These are phyloP conservation scores for Passalora sequoiae DNA, from an alignment of 2,329 filamentous ascomycete genomes.

Conservation along the genomic window DNA sequence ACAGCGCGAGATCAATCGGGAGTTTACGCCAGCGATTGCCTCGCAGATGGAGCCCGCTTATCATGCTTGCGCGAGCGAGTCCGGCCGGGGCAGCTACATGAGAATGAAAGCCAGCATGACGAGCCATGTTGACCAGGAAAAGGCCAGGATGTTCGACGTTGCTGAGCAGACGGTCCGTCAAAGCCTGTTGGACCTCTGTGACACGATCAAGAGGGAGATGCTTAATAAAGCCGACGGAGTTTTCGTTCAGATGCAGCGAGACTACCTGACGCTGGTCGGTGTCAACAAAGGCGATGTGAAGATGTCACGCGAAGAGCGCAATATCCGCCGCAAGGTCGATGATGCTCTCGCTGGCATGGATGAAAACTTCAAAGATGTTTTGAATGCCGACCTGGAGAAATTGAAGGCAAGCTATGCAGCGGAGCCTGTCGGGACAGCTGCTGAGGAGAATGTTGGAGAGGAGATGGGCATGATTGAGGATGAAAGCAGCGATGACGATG, in stretches of 20 bases:
- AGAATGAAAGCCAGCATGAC: slow-evolving; percentile 52
- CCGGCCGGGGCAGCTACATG: slow-evolving; percentile 43
- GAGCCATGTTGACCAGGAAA: slow-evolving; percentile 39
- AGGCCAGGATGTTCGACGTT: slow-evolving; percentile 47
- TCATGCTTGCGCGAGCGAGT: slow-evolving; percentile 40
- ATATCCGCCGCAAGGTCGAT: slow-evolving; percentile 18
- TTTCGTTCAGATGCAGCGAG: slow-evolving; percentile 33
- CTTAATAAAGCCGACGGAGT: slow-evolving; percentile 44
- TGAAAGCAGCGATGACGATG: slow-evolving; percentile 4
- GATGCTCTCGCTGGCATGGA: slow-evolving; percentile 18
- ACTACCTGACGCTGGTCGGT: slow-evolving; percentile 37
- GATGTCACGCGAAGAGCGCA: slow-evolving; percentile 21
- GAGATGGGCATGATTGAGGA: slow-evolving; percentile 11
- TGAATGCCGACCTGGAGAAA: slow-evolving; percentile 19
- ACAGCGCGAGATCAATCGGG: slow-evolving; percentile 51
- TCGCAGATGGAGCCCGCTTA: slow-evolving; percentile 47
- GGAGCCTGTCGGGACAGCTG: neutral
- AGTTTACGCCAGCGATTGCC: slow-evolving; percentile 49
- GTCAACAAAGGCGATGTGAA: slow-evolving; percentile 15
- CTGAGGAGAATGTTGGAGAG: slow-evolving; percentile 2
- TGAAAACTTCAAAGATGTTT: slow-evolving; percentile 12
- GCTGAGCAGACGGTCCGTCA: slow-evolving; percentile 41
- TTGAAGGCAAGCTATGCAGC: slow-evolving; percentile 9
- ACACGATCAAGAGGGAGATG: slow-evolving; percentile 41
- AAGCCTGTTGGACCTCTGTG: slow-evolving; percentile 40